Conservation (phyloP, 169 alveolate species). For the Theileria annulata region DNA sequence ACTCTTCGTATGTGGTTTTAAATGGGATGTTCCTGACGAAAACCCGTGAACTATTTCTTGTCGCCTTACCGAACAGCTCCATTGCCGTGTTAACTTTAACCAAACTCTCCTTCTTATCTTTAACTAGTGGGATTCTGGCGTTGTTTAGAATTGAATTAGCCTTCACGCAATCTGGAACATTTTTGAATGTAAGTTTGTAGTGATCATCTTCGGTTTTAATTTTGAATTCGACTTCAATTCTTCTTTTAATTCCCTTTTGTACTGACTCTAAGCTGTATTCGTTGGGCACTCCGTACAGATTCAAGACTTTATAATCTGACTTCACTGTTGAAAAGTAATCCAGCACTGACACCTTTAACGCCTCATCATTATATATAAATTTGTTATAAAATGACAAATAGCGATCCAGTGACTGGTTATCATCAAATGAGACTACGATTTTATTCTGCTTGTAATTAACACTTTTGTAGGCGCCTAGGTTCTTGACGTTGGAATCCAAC, state of each 20-base stretch:
- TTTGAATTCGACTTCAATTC: conserved; percentile 21
- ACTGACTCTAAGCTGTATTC: conserved; percentile 10
- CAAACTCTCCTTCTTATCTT: conserved; percentile 15
- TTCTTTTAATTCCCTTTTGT: conserved; percentile 22
- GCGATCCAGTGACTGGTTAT: conserved; percentile 18
- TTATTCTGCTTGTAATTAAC: conserved; percentile 20
- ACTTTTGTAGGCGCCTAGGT: conserved; percentile 41
- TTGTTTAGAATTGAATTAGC: conserved; percentile 44
- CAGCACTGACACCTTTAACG: conserved; percentile 20
- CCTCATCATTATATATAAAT: conserved; percentile 22
- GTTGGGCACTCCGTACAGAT: conserved; percentile 27
- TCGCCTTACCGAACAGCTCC: conserved; percentile 32
- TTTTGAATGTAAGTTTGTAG: conserved; percentile 41
- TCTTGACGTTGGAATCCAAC: conserved; percentile 23
- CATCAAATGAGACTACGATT: conserved; percentile 26
- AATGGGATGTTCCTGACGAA: conserved; percentile 62
- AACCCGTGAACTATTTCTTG: conserved; percentile 47
- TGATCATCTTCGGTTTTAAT: conserved; percentile 27
- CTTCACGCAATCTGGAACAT: conserved; percentile 56
- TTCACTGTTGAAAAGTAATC: conserved; percentile 16
- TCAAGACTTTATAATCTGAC: conserved; percentile 35
- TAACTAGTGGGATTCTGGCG: not conserved
- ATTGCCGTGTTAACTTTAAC: conserved; percentile 22
- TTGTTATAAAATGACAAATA: conserved; percentile 37
- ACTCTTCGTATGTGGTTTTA: conserved; percentile 13